These are phyloP conservation scores for Kurtzmaniella quercitrusa DNA, from an alignment of 1,139 yeast genomes.

Conservation along the genomic window DNA sequence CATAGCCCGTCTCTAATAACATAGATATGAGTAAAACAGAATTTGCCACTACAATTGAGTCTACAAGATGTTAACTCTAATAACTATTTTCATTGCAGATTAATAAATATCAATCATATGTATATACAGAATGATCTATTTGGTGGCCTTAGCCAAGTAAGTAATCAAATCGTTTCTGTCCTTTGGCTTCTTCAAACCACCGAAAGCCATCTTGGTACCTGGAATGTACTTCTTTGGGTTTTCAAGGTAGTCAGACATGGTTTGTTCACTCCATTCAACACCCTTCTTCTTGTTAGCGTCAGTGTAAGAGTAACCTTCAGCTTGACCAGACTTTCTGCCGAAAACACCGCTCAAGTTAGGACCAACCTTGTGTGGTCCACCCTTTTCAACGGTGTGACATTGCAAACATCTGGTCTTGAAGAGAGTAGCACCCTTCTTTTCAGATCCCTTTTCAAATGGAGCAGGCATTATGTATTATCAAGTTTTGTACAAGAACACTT, in stretches of 20 bases:
- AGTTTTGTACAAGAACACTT: neutral
- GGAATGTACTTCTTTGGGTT: conserved; percentile 99
- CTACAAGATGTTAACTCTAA: neutral
- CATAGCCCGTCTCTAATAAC: neutral
- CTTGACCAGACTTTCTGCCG: conserved; percentile 89
- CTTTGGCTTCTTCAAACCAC: conserved; percentile 98
- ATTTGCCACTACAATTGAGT: neutral
- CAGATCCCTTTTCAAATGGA: conserved; percentile 70
- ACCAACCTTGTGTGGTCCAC: conserved; percentile 99
- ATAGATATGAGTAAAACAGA: neutral
- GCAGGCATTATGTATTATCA: conserved; percentile 47
- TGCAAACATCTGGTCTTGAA: conserved; percentile 99
- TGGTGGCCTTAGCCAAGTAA: conserved; percentile 78
- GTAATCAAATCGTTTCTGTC: conserved; percentile 97
- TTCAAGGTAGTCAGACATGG: conserved; percentile 92
- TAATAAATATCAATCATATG: conserved; percentile 5
- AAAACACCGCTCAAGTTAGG: conserved; percentile 96
- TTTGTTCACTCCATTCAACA: conserved; percentile 69
- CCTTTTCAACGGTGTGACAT: conserved; percentile 95
- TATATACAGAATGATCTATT: conserved; percentile 31
- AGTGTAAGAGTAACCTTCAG: conserved; percentile 91
- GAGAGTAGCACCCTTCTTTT: conserved; percentile 96
- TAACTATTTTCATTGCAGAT: neutral
- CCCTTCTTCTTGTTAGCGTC: conserved; percentile 98
- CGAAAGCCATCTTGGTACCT: conserved; percentile 99